Conservation (phyloP, 1,284 basidiomycete species). For the Pisolithus thermaeus region DNA sequence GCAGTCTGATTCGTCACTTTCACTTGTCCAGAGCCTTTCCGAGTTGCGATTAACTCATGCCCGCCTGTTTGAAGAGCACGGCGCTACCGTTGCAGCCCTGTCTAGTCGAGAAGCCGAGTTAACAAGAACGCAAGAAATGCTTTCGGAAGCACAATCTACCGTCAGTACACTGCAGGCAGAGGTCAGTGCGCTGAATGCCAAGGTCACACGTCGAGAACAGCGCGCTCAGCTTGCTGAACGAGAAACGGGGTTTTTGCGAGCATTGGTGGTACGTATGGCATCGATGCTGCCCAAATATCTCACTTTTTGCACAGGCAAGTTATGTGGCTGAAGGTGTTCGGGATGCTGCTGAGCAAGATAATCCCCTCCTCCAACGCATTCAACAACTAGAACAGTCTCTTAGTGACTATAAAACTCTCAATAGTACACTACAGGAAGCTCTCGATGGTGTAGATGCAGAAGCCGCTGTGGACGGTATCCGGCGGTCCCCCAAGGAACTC, state of each 20-base stretch:
- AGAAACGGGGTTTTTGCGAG: conserved; percentile 58
- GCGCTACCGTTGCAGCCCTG: conserved; percentile 45
- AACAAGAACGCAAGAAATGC: conserved; percentile 30
- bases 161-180: conserved; percentile 34
- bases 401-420: conserved; percentile 46
- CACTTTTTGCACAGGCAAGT: conserved; percentile 40
- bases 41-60: conserved; percentile 56
- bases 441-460: conserved; percentile 36
- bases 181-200: conserved; percentile 37
- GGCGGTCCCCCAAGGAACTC: conserved; percentile 32
- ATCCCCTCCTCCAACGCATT: conserved; percentile 37
- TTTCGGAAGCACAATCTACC: conserved; percentile 30
- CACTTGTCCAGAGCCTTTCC: conserved; percentile 49
- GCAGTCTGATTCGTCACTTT: conserved; percentile 43
- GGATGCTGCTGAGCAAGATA: conserved; percentile 11
- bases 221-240: conserved; percentile 44
- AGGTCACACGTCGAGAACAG: conserved; percentile 40
- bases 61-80: conserved; percentile 58
- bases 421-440: conserved; percentile 40
- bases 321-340: conserved; percentile 45
- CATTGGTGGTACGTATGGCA: conserved; percentile 47
- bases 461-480: conserved; percentile 20
- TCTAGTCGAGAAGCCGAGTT: conserved; percentile 48
- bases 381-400: conserved; percentile 56
- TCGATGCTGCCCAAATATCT: neutral